These are phyloP conservation scores for Xylaria polymorpha DNA, from an alignment of 2,329 filamentous ascomycete genomes.

Conservation along the genomic window DNA sequence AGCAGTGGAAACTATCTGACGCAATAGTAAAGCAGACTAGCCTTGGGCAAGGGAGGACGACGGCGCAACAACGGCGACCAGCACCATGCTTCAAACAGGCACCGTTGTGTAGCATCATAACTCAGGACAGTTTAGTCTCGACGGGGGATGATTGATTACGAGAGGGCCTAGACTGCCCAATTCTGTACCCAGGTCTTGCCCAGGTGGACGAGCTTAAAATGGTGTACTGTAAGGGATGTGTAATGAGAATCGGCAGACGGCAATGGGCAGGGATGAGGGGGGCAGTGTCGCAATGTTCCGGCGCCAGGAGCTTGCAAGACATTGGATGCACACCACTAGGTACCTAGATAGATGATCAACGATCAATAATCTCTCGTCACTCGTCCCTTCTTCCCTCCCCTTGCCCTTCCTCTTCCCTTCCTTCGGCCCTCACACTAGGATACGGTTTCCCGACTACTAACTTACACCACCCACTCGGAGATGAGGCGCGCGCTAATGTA, in stretches of 20 bases:
- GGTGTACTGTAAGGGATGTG: not conserved
- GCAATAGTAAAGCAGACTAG: slow-evolving; percentile 13
- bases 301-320: slow-evolving; percentile 5
- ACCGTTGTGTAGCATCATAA: slow-evolving; percentile 6
- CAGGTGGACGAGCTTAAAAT: not conserved
- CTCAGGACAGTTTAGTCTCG: slow-evolving; percentile 1
- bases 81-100: slow-evolving; percentile 5
- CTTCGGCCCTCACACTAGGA: not conserved
- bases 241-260: slow-evolving; percentile 5
- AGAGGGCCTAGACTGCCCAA: slow-evolving; percentile 3
- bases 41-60: not conserved
- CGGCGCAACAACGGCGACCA: not conserved
- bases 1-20: slow-evolving; percentile 8
- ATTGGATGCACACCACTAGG: not conserved
- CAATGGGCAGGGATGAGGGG: slow-evolving; percentile 3
- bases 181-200: no score
- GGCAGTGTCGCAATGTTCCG: slow-evolving; percentile 6
- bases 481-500: slow-evolving; percentile 2
- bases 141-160: not conserved
- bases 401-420: not conserved
- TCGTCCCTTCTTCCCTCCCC: not conserved
- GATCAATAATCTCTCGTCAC: not conserved
- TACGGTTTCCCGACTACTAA: not conserved
- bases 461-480: not conserved
- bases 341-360: not conserved